phyloP scores from a whole-genome alignment of 306 rosid genomes.

The Inga laurina region DNA sequence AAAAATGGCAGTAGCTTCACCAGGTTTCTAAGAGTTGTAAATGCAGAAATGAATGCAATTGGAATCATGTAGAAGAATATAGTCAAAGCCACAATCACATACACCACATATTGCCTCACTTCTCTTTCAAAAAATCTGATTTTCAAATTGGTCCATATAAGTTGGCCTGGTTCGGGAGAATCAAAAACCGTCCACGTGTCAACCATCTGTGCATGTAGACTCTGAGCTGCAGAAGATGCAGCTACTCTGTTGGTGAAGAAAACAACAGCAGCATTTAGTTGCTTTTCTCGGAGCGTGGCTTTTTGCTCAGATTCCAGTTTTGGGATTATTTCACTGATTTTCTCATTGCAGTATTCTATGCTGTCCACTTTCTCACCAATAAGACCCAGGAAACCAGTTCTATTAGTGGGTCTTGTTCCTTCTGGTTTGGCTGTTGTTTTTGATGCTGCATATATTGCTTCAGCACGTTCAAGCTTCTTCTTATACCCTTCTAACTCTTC shows the following conservation, averaged over 20 bases:
- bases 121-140: constrained; percentile 64
- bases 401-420: constrained; percentile 77
- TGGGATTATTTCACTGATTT: constrained; percentile 52
- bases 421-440: constrained; percentile 66
- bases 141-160: constrained; percentile 78
- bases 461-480: constrained; percentile 82
- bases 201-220: constrained; percentile 72
- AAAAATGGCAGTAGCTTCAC: constrained; percentile 70
- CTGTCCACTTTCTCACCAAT: constrained; percentile 80
- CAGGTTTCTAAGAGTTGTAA: constrained; percentile 75
- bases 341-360: constrained; percentile 62
- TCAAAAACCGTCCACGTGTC: constrained; percentile 68
- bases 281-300: constrained; percentile 78
- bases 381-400: constrained; percentile 77
- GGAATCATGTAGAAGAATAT: constrained; percentile 83
- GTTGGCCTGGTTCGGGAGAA: constrained; percentile 77
- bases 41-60: constrained; percentile 62
- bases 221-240: constrained; percentile 93
- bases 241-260: constrained; percentile 66
- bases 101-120: constrained; percentile 68
- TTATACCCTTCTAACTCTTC: constrained; percentile 60
- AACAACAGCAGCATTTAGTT: constrained; percentile 72
- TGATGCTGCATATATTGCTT: constrained; percentile 59
- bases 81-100: constrained; percentile 63
- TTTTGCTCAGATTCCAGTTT: constrained; percentile 85